Evolutionary conservation across 805 yeast genomes (phyloP), one percentile per base, ranked within the genome.

Genomic region (Teunomyces lycoperdinae): DNA sequence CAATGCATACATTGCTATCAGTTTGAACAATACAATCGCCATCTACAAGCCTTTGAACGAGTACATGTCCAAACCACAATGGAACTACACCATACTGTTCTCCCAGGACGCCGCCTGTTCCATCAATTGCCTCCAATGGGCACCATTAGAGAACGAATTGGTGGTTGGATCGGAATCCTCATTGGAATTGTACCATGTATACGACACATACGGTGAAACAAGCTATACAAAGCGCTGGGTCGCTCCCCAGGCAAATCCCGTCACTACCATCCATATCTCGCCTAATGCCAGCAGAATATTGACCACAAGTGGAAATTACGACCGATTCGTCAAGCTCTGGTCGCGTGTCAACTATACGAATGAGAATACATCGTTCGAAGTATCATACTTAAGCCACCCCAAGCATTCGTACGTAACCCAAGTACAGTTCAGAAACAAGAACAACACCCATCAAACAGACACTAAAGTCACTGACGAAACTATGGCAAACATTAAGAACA

Each of bases 321-420:
- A 89, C 61, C 72, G 73, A 31, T 69, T 86, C 10, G 82, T 88
- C 27, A 89, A 88, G 59, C 72, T 89, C 2, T 91, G 96, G 96
- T 75, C 83, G 46, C 70, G 97, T 44, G 73, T 82, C 6, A 78
- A 85, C 6, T 87, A 83, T 58, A 89, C 86, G 30, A 76, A 77
- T 26, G 64, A 62, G 42, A 62, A 66, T 31, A 76, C 81, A 34
- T 75, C 84, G 5, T 89, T 89, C 61, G 94, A 86, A 56, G 68
- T 89, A 51, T 68, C 81, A 0, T 84, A 86, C 56, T 66, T 89
- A 17, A 75, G 80, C n/a, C 95, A 87, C 58, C 81, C 84, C 2
- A 45, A 43, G 13, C 57, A 55, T 1, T 59, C 74, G 1, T 74
- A 74, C 45, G 80, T 90, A 0, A 73, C 82, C 0, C 70, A 71